Conservation (phyloP, 129 eudicot species). For the Scalesia atractyloides region DNA sequence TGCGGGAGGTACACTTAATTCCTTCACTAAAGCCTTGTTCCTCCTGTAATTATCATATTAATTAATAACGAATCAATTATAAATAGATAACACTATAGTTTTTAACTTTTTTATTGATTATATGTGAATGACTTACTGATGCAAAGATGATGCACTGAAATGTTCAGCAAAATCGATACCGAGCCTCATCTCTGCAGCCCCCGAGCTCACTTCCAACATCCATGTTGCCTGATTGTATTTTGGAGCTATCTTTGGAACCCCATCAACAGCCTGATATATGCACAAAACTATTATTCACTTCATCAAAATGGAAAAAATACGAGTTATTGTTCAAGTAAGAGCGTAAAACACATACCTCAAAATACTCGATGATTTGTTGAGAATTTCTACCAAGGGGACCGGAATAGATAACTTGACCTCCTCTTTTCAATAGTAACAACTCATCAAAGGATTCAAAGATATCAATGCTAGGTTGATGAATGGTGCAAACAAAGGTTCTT, state of each 20-base stretch:
- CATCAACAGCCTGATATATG: conserved; percentile 42
- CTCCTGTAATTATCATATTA: conserved; percentile 18
- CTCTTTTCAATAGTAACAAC: conserved; percentile 79
- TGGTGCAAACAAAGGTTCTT: conserved; percentile 90
- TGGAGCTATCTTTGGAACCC: conserved; percentile 56
- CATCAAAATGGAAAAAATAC: background rate
- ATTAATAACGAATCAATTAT: background rate
- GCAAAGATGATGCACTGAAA: conserved; percentile 39
- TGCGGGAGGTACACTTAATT: conserved; percentile 57
- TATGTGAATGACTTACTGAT: conserved; percentile 39
- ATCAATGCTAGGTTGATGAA: conserved; percentile 94
- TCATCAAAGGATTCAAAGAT: conserved; percentile 94
- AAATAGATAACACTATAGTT: background rate
- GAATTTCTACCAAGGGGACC: conserved; percentile 84
- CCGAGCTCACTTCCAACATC: conserved; percentile 80
- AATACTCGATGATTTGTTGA: conserved; percentile 60
- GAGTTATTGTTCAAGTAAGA: too few species aligned
- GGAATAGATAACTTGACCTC: conserved; percentile 81
- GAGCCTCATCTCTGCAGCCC: conserved; percentile 50
- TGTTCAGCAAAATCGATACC: conserved; percentile 60
- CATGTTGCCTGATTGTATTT: conserved; percentile 67
- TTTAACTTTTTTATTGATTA: background rate
- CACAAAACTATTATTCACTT: background rate
- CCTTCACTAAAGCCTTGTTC: conserved; percentile 62
- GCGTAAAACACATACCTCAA: conserved; percentile 48